Evolutionary conservation across 1,284 basidiomycete genomes (phyloP), one percentile per base, ranked within the genome.

Genomic region (Cryptococcus sp.): DNA sequence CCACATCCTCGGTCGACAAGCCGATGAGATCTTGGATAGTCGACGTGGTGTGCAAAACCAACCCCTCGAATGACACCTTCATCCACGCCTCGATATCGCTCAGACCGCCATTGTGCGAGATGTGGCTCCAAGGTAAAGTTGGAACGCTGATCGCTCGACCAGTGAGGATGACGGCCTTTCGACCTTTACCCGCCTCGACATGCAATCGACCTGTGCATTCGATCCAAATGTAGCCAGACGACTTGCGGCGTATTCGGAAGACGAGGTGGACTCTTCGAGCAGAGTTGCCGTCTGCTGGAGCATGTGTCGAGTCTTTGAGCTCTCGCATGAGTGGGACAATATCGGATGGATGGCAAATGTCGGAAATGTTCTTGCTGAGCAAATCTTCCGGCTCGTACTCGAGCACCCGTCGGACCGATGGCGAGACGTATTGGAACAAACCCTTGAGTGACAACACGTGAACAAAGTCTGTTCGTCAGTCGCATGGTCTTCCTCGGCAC

Each of bases 361-460:
- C 83, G 40, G 81, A 75, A 56, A 95, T 75, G 34, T 80, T 79
- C 66, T 81, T 82, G 47, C 88, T 88, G 23, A 91, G 78, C 49
- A 97, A 80, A 54, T 94, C 89, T 36, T 82, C 79, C 3, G 89
- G 81, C 33, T 82, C 80, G 71, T 88, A 91, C 26, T 88, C 89
- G 23, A 93, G 77, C 11, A 87, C 80, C 26, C 79, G 75, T 16
- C 79, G 74, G 16, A 92, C 81, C n/a, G 82, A 80, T 0, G 88
- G 89, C 0, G 90, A 87, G 48, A 90, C 87, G 67, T 95, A 97
- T 44, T 93, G 80, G 74, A 97, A 90, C 7, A 80, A 80, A n/a
- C 93, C 93, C 65, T 95, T 95, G 56, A 97, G 82, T 4, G 88
- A 92, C 24, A 97, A 78, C 35, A 95, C 91, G 63, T 88, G 85